Evolutionary conservation across 805 yeast species (phyloP), one percentile per base, ranked within the genome.

Genomic region (Yamadazyma phyllophila): DNA sequence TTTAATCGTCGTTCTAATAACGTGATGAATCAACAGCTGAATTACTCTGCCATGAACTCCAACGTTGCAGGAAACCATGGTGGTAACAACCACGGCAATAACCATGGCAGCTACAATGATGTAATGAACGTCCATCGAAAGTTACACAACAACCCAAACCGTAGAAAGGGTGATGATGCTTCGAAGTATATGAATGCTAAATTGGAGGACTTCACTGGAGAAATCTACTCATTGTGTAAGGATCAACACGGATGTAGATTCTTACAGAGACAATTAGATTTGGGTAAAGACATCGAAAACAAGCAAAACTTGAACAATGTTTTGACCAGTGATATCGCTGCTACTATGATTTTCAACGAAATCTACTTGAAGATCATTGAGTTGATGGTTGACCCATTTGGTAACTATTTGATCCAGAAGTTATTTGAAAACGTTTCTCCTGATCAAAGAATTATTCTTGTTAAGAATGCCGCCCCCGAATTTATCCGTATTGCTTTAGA

Each of bases 161-260:
- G 72, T 30, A 56, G 74, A 45, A 71, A 65, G 47, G 81, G 81
- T 27, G 92, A 85, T 52, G 92, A 85, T 58, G 86, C 87, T 2
- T 36, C 88, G 5, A 81, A 79, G 59, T 86, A 81, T 55, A 73
- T 80, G 35, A 82, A 84, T 64, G 86, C 90, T 14, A 73, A 77
- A 39, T 66, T 86, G 50, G 80, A 76, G 39, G 90, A 86, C 54
- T 86, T 83, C 59, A 67, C 77, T 13, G 89, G 89, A 38, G 83
- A 82, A 47, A 84, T 92, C 43, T 86, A 80, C 59, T 76, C 87
- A 1, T 72, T 94, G 51, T 91, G 98, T 68, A 88, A 84, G 59
- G 99, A 92, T 62, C 98, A 92, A 67, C 97, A 92, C 61, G 98
- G 99, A 7, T 92, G 98, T 62, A 76, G 99, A 48, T 90, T 87